These are phyloP conservation scores for Musa balbisiana DNA, from an alignment of 202 grass and related monocot species.

Conservation along the genomic window DNA sequence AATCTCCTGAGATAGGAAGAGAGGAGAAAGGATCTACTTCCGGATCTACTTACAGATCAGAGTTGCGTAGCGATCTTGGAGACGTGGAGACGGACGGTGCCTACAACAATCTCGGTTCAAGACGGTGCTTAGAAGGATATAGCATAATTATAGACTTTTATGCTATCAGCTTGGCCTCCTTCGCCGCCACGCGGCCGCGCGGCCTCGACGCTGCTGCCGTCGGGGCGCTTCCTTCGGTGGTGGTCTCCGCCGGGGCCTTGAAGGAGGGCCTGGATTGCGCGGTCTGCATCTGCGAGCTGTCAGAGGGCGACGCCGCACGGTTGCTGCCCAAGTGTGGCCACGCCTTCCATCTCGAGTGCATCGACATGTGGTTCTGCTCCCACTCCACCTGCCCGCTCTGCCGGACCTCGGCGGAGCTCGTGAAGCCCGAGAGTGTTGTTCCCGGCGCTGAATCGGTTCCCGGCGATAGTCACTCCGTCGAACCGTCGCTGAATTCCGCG, in stretches of 20 bases:
- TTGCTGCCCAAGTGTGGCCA: conserved; percentile 6
- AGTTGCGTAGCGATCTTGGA: too few species aligned
- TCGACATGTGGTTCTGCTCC: conserved; percentile 12
- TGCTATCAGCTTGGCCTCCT: too few species aligned
- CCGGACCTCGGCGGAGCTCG: neutral
- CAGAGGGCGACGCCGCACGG: conserved; percentile 1
- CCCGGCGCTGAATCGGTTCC: neutral
- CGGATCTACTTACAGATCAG: too few species aligned
- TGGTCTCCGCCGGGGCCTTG: neutral
- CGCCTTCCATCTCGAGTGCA: conserved; percentile 12
- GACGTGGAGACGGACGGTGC: too few species aligned
- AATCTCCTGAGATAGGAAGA: too few species aligned
- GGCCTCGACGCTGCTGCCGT: neutral
- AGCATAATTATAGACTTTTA: too few species aligned
- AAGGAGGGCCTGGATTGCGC: conserved; percentile 7
- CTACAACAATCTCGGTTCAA: too few species aligned
- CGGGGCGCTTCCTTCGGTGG: conserved; percentile 4
- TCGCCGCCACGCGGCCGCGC: neutral
- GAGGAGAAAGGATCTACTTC: too few species aligned
- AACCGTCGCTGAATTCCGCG: neutral
- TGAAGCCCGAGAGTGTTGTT: too few species aligned
- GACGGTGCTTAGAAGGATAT: too few species aligned
- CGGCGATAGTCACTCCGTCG: neutral
- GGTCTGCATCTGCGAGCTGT: conserved; percentile 4
- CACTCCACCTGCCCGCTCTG: conserved; percentile 22